Evolutionary conservation across 164 flowering plant species (phyloP).

Genomic region (Tinospora cordifolia): DNA sequence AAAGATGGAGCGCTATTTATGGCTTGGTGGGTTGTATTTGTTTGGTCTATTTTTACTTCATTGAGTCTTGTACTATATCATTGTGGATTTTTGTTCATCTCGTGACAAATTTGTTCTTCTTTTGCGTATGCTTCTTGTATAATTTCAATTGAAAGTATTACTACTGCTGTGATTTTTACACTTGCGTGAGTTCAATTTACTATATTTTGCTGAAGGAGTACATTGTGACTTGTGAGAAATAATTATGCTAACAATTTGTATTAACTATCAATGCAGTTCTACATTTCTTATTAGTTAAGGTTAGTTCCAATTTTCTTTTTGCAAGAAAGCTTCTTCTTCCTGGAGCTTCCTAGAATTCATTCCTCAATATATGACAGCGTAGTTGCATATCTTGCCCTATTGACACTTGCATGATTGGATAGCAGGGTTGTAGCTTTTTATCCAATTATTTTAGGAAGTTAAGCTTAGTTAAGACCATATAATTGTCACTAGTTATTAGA

Average conservation of each 20-base stretch:
- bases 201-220: not conserved
- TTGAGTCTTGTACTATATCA: slow-evolving; percentile 57
- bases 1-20: slow-evolving; percentile 57
- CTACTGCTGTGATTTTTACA: slow-evolving; percentile 10
- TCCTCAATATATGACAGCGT: no score
- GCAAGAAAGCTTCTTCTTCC: not conserved
- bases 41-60: slow-evolving; percentile 50
- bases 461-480: no score
- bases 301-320: not conserved
- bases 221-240: not conserved
- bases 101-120: slow-evolving; percentile 28
- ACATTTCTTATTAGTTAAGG: not conserved
- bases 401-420: no score
- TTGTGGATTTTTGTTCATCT: slow-evolving; percentile 53
- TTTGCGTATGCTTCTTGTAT: slow-evolving; percentile 7
- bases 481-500: no score
- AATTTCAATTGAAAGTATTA: slow-evolving; percentile 9
- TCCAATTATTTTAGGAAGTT: no score
- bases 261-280: not conserved
- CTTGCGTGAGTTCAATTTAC: not conserved
- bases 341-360: no score
- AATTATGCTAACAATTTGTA: not conserved
- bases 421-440: no score
- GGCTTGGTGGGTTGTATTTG: slow-evolving; percentile 91
- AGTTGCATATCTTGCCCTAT: no score